Evolutionary conservation across 2,329 filamentous ascomycete species (phyloP).

Genomic region (Juglanconis juglandina): DNA sequence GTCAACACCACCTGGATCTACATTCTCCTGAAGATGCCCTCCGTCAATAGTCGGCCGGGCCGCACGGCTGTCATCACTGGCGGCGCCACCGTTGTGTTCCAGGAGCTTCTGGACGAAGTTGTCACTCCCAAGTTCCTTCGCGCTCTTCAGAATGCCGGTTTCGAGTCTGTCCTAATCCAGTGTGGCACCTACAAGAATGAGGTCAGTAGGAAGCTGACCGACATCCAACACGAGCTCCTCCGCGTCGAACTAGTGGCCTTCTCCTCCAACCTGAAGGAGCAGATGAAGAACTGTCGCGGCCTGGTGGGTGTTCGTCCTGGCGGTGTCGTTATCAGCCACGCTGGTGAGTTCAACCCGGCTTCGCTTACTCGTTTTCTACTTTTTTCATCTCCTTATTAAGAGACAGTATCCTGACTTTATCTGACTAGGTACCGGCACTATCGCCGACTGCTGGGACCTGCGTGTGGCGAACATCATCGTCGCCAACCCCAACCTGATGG

Average conservation of each 20-base stretch:
- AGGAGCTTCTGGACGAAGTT: conserved; percentile 63
- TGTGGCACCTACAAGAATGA: conserved; percentile 68
- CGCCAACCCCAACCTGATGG: conserved; percentile 75
- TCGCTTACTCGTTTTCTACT: background rate
- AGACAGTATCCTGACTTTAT: background rate
- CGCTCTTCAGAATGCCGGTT: conserved; percentile 56
- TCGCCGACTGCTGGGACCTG: conserved; percentile 75
- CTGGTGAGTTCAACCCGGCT: conserved; percentile 55
- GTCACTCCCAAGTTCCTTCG: conserved; percentile 61
- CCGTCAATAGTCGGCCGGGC: conserved; percentile 9
- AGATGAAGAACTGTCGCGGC: conserved; percentile 56
- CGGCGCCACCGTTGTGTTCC: conserved; percentile 85
- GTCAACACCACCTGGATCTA: background rate
- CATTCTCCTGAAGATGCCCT: background rate
- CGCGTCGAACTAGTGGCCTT: conserved; percentile 64
- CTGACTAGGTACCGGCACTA: conserved; percentile 74
- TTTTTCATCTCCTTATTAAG: background rate
- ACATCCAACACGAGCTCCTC: conserved; percentile 31
- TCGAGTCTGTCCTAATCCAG: conserved; percentile 73
- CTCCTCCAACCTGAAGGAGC: conserved; percentile 55
- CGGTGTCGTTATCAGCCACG: conserved; percentile 84
- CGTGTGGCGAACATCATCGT: conserved; percentile 81
- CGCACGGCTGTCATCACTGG: conserved; percentile 78
- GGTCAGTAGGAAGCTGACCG: conserved; percentile 37
- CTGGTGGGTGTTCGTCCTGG: conserved; percentile 45